Base-by-base conservation (phyloP, 768 basidiomycete genomes). In the Lentinula raphanica region DNA sequence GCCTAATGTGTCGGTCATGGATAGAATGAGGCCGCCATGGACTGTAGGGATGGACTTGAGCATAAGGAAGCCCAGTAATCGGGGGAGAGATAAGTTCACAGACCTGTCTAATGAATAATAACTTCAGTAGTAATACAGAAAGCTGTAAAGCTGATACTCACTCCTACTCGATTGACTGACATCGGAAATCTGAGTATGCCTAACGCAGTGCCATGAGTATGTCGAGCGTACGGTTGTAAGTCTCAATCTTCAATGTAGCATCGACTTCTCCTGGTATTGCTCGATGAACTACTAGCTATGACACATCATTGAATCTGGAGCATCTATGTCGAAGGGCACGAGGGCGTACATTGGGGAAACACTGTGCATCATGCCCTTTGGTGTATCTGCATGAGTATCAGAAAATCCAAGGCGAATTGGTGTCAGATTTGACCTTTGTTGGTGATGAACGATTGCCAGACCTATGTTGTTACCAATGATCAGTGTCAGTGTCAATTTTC, bases 1-100 rank as follows among this genome's bases (percentile, higher is more conserved):
- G 3, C 92, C 91, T 17, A 93, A 70, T 13, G 90, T 92, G 69
- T 93, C 92, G 4, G 92, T 92, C 29, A 94, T 73, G 8, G 91
- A 90, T 66, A 90, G 69, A 62, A 93, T 81, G 36, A 94, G 78
- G 21, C 92, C 92, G 17, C 92, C 92, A 63, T 94, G 91, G 23
- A 87, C 87, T 69, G 76, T 27, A 42, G 3, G 32, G 32, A 36
- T 28, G 72, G 76, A n/a, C n/a, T n/a, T n/a, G n/a, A n/a, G n/a
- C n/a, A n/a, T 78, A 76, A 77, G 60, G 25, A 27, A 48, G 9
- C 42, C 29, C 54, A 55, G 56, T 23, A 49, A 58, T 39, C 45
- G 62, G 39, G 31, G 46, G 27, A n/a, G n/a, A n/a, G n/a, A n/a
- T n/a, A n/a, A 15, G 21, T 19, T 44, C 23, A 36, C 55, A 27